Evolutionary conservation across 2,329 filamentous ascomycete genomes (phyloP).

Genomic region (Fusarium multiceps): DNA sequence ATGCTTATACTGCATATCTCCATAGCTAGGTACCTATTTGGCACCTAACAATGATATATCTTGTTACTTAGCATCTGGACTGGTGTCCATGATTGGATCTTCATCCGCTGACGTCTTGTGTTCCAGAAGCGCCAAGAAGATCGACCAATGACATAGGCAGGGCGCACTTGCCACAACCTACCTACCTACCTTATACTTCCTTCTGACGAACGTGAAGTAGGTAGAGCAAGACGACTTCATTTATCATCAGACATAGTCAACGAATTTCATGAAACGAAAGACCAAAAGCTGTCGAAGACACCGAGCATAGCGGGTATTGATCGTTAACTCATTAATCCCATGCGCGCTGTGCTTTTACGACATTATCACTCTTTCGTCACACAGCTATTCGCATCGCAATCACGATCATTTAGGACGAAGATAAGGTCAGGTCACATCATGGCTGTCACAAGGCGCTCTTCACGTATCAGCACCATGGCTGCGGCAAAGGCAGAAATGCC

Average conservation of each 20-base stretch:
- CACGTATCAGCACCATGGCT: constrained; percentile 53
- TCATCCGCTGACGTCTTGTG: constrained; percentile 15
- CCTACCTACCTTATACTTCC: not conserved
- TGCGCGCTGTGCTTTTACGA: constrained; percentile 23
- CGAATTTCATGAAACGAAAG: not conserved
- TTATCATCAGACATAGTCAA: not conserved
- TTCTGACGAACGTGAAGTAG: constrained; percentile 25
- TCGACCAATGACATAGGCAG: constrained; percentile 28
- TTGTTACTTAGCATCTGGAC: not conserved
- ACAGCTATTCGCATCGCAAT: constrained; percentile 20
- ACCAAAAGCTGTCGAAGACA: not conserved
- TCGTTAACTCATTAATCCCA: constrained; percentile 7
- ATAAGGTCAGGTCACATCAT: constrained; percentile 38
- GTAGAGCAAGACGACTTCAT: constrained; percentile 3
- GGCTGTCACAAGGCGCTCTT: constrained; percentile 53
- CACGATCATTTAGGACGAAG: not conserved
- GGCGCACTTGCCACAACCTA: not conserved
- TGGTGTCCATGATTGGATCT: not conserved
- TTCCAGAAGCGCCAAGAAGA: constrained; percentile 1
- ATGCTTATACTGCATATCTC: not conserved
- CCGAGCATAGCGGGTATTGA: not conserved
- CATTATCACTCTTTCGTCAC: not conserved
- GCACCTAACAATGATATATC: not conserved
- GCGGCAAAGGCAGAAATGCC: constrained; percentile 30
- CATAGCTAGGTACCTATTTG: not conserved